Base-by-base conservation (phyloP, 2,329 filamentous ascomycete genomes). In the Elsinoe perseae region DNA sequence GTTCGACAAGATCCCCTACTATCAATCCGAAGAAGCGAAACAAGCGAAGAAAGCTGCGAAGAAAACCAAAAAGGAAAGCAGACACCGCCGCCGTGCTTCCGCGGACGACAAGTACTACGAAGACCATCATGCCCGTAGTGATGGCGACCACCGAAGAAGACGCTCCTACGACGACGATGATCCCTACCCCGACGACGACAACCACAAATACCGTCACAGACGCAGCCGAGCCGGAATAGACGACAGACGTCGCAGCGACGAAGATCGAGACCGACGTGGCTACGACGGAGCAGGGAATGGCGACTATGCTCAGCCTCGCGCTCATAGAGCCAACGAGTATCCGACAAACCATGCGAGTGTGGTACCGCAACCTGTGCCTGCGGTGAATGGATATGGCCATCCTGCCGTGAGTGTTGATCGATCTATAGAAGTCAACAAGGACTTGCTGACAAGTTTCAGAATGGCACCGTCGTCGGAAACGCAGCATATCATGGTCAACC, bases 111-210 rank as follows among this genome's bases (percentile, higher is more conserved):
- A 69, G 61, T 69, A 70, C 40, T 67, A 73, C 58, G 67, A 69
- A 55, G 69, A 70, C 56, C 69, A 73, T 61, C 70, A 71, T 61
- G 61, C 64, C 36, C 81, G 82, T 62, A 75, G 75, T 66, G 70
- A 70, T 53, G 71, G 72, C 42, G 65, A 71, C 57, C 65, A 69
- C 44, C 69, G 70, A 54, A 66, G 66, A 23, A 68, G 71, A 40
- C 75, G 75, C 62, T 79, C 88, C 64, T 81, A 82, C 64, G 95
- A 90, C 65, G 93, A 97, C 71, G 82, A 83, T 58, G 91, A 98
- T 73, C 83, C 89, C 18, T 98, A 98, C 71, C 55, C 20, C 28
- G 61, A 65, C 50, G 56, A 60, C 21, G 63, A 63, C 32, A 61
- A 62, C 48, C 61, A 65, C 8, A 62, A 64, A 18, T 61, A 63